Conservation (phyloP, 75 land plant species). For the Picea glauca region DNA sequence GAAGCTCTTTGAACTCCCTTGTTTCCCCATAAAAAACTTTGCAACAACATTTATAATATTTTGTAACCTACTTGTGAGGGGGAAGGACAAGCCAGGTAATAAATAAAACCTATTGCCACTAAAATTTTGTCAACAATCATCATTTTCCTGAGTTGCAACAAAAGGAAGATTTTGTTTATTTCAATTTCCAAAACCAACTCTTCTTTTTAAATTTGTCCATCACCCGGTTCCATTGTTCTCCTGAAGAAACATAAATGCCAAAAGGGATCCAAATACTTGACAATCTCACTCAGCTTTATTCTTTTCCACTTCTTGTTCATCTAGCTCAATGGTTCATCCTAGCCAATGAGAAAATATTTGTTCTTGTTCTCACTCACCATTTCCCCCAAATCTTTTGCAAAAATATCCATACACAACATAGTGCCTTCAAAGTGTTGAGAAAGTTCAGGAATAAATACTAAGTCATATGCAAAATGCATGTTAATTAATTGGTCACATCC, state of each 20-base stretch:
- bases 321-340: not conserved
- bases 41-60: not conserved
- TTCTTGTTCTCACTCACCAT: not conserved
- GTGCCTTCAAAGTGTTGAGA: not conserved
- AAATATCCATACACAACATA: not conserved
- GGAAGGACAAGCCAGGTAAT: not conserved
- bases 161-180: not conserved
- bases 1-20: not conserved
- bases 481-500: not conserved
- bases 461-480: not conserved
- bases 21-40: no score
- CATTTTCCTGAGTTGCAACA: not conserved
- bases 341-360: not conserved
- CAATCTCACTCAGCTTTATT: not conserved
- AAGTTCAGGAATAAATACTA: not conserved
- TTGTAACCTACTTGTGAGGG: not conserved
- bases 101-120: not conserved
- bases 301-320: not conserved
- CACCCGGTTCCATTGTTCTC: not conserved
- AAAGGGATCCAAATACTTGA: not conserved
- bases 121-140: not conserved
- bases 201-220: not conserved
- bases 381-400: not conserved
- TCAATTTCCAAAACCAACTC: not conserved
- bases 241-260: not conserved